Percentiles rank a stretch among this genome's conserved stretches.
phyloP scores from a whole-genome alignment of 1,284 basidiomycete genomes.

The Violaceomyces palustris region DNA sequence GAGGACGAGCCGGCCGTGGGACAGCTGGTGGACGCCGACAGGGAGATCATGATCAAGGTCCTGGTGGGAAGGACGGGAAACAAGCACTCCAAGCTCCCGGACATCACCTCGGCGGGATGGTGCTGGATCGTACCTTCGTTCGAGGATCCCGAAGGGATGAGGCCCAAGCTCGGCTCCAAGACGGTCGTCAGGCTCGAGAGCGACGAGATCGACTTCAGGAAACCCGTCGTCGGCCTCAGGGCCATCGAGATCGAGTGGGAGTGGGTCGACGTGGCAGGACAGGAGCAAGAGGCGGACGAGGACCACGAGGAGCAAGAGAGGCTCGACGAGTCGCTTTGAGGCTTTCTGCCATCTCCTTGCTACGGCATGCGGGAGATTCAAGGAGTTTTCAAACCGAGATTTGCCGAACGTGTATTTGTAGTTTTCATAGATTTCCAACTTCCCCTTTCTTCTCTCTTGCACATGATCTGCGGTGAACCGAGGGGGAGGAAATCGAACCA shows the following conservation, averaged over 20 bases:
- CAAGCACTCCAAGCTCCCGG: constrained; percentile 47
- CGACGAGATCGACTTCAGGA: constrained; percentile 52
- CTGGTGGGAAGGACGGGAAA: constrained; percentile 46
- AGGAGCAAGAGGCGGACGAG: not conserved
- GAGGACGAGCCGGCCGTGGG: constrained; percentile 1
- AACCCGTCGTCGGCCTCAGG: constrained; percentile 42
- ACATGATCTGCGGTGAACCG: too few species aligned
- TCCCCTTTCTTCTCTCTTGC: too few species aligned
- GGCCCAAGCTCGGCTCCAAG: not conserved
- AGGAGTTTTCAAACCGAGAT: too few species aligned
- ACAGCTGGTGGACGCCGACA: constrained; percentile 42
- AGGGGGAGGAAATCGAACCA: too few species aligned
- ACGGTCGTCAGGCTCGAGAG: constrained; percentile 23
- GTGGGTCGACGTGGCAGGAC: constrained; percentile 35
- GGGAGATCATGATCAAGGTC: constrained; percentile 49
- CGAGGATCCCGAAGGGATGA: constrained; percentile 28
- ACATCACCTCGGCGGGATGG: constrained; percentile 47
- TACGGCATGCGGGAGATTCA: too few species aligned
- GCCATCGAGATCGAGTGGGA: constrained; percentile 48
- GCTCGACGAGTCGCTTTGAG: too few species aligned
- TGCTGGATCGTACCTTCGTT: constrained; percentile 52
- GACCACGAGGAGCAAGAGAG: too few species aligned
- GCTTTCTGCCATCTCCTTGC: too few species aligned
- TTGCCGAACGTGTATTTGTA: too few species aligned
- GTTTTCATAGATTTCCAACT: too few species aligned